A percentile compares a stretch with the other conserved stretches of the same genome.
phyloP scores from a whole-genome alignment of 768 basidiomycete genomes.

The Peribolospora kevripleyi region DNA sequence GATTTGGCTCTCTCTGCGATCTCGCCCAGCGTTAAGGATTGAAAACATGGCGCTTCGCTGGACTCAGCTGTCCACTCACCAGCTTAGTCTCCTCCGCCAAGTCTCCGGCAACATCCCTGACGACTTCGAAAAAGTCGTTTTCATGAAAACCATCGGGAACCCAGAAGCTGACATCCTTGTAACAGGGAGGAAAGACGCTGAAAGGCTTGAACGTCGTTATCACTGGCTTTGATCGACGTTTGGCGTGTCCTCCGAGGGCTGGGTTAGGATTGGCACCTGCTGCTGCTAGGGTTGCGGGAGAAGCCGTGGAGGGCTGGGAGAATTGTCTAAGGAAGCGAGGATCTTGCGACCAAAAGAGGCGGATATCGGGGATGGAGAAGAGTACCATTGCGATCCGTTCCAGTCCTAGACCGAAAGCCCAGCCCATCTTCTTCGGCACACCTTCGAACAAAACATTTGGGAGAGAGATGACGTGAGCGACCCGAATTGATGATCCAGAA shows the following conservation, averaged over 20 bases:
- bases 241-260: too few relatives aligned
- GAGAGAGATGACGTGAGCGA: background rate
- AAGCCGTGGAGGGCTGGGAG: constrained; percentile 10
- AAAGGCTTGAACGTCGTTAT: constrained; percentile 71
- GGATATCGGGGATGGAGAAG: constrained; percentile 88
- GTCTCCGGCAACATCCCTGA: constrained; percentile 78
- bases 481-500: too few relatives aligned
- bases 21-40: too few relatives aligned
- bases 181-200: constrained; percentile 58
- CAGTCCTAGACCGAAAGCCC: constrained; percentile 93
- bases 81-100: constrained; percentile 69
- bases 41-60: too few relatives aligned
- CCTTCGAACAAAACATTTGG: constrained; percentile 20
- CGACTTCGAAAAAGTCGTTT: constrained; percentile 89
- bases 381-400: constrained; percentile 97
- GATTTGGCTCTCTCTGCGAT: too few relatives aligned
- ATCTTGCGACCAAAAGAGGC: constrained; percentile 88
- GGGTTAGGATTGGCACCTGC: too few relatives aligned
- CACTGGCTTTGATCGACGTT: constrained; percentile 21
- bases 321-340: constrained; percentile 73
- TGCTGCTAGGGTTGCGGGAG: too few relatives aligned
- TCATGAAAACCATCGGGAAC: constrained; percentile 45
- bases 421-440: constrained; percentile 61
- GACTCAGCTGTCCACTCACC: constrained; percentile 25
- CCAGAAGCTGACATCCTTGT: constrained; percentile 95